Conservation (phyloP, 768 basidiomycete species). For the Boletus insuetus region DNA sequence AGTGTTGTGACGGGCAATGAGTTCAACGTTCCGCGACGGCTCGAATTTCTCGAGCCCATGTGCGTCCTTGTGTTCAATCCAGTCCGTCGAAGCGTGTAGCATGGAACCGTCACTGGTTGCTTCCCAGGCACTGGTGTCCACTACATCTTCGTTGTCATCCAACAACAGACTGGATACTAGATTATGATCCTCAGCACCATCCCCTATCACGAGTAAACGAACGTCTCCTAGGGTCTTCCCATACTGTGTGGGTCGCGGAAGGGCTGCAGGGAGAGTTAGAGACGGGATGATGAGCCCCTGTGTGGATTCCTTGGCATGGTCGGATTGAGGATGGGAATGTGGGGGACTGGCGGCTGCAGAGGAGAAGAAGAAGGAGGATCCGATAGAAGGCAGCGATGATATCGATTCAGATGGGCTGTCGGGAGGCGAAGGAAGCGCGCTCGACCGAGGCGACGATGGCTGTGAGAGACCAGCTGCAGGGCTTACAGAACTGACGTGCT, state of each 20-base stretch:
- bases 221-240: conserved; percentile 68
- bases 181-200: conserved; percentile 30
- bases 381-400: conserved; percentile 70
- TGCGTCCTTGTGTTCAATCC: conserved; percentile 63
- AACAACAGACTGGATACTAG: conserved; percentile 49
- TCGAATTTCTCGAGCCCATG: conserved; percentile 68
- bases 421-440: conserved; percentile 53
- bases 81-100: conserved; percentile 64
- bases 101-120: conserved; percentile 42
- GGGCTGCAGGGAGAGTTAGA: conserved; percentile 55
- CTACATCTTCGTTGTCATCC: conserved; percentile 65
- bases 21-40: conserved; percentile 61
- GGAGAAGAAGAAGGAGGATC: conserved; percentile 77
- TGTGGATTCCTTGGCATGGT: conserved; percentile 38
- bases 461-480: conserved; percentile 30
- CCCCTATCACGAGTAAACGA: conserved; percentile 53
- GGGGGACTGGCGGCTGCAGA: conserved; percentile 68
- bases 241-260: conserved; percentile 62
- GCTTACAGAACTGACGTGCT: neutral
- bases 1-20: conserved; percentile 47
- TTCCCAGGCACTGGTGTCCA: conserved; percentile 62
- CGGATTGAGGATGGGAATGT: conserved; percentile 44
- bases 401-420: conserved; percentile 62
- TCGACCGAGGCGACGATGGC: conserved; percentile 49
- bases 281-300: conserved; percentile 70